Evolutionary conservation across 2,329 filamentous ascomycete species (phyloP), one percentile per base, ranked within the genome.

Genomic region (Zasmidium cellare): DNA sequence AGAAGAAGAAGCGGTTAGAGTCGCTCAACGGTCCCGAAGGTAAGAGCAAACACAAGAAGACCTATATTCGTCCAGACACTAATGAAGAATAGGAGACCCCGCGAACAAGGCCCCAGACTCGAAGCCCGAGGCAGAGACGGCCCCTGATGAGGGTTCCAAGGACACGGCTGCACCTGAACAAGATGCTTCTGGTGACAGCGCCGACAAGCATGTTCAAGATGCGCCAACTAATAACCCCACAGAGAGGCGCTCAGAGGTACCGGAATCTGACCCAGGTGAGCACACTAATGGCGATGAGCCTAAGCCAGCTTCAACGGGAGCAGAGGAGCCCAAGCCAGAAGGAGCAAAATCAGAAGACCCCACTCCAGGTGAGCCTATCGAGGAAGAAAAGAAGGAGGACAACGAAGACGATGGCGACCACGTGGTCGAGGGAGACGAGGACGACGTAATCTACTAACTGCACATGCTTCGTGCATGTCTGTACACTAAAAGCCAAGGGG

Each of bases 391-490:
- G 18, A 49, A 67, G 23, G 60, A 67, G 47, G 65, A 71, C 45
- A 61, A 65, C 82, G 89, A 92, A 68, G 87, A 91, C 61, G 82
- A 84, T 51, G 89, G 86, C 53, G 90, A 92, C 69, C 87, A 93
- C 56, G 82, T 96, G 64, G 86, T 94, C 54, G 89, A 91, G 73
- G 90, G 88, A 55, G 90, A 91, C 59, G 92, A 97, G 77, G 92
- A 96, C 69, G 92, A 88, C 67, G 91, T 96, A 53, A 93, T 96
- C 59, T 96, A 96, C 78, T 96, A 78, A 83, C 35, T 41, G 11
- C 16, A 41, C 35, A 41, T 41, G 35, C 35, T 41, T 41, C 35
- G 35, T n/a, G 35, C 35, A 14, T 41, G 35, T 41, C 35, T 41
- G 35, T 41, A 41, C 35, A 41, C 35, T 41, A 41, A 28, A 28